These are phyloP conservation scores for Claviceps lovelessii DNA, from an alignment of 2,329 filamentous ascomycete species.

Conservation along the genomic window DNA sequence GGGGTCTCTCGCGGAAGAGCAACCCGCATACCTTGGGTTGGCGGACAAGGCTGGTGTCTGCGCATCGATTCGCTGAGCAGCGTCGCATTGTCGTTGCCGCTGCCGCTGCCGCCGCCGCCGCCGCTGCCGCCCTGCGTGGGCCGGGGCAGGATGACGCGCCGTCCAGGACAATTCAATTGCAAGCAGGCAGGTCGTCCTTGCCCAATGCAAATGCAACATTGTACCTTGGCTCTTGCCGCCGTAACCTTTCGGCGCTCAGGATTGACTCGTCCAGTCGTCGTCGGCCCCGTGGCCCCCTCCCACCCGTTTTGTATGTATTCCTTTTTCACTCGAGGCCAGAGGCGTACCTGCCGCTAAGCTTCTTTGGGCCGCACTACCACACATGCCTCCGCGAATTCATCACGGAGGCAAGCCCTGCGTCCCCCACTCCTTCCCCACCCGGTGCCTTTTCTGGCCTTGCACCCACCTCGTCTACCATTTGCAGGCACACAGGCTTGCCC, in stretches of 20 bases:
- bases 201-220: no score
- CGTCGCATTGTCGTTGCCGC: no score
- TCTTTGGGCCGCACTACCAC: neutral
- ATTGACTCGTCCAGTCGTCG: neutral
- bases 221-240: neutral
- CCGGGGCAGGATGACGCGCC: neutral
- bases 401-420: neutral
- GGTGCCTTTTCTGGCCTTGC: no score
- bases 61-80: no score
- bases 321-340: neutral
- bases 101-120: no score
- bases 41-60: neutral
- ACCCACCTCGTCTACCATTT: no score
- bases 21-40: neutral
- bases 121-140: no score
- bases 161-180: neutral
- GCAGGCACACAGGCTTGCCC: no score
- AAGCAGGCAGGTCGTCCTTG: neutral
- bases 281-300: neutral
- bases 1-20: neutral
- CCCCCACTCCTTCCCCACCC: neutral
- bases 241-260: neutral
- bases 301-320: neutral
- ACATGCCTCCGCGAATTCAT: no score
- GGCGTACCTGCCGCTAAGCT: slow-evolving; percentile 4